A percentile compares a stretch with the other conserved stretches of the same genome.
Conservation (phyloP, 352 stramenopile genomes). For the Phytophthora chlamydospora region DNA sequence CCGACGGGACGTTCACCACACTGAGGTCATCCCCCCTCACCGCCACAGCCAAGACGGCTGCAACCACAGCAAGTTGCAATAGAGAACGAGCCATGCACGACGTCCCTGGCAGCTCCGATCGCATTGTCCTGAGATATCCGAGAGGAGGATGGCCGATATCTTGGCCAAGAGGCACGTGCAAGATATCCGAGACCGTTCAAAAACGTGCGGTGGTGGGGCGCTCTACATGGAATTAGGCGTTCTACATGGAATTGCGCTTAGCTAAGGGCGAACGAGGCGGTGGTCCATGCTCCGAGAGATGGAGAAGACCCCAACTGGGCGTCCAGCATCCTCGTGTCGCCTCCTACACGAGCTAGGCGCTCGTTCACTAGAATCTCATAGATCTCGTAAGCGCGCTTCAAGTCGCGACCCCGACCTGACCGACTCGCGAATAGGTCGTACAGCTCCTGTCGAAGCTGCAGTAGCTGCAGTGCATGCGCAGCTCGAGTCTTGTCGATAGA, state of each 20-base stretch:
- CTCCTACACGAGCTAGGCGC: constrained; percentile 26
- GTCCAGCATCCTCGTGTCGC: constrained; percentile 20
- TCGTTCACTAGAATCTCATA: constrained; percentile 43
- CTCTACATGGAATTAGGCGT: background rate
- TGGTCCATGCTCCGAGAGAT: background rate
- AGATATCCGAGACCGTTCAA: constrained; percentile 24
- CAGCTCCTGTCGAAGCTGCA: constrained; percentile 62
- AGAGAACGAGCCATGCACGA: constrained; percentile 4
- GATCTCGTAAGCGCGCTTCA: constrained; percentile 44
- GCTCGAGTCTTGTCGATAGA: constrained; percentile 21
- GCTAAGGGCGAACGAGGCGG: background rate
- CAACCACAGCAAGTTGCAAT: constrained; percentile 4
- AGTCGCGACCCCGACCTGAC: constrained; percentile 23
- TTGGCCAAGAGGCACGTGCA: constrained; percentile 12
- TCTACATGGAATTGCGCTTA: background rate
- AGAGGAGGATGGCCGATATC: constrained; percentile 2
- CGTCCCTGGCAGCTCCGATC: constrained; percentile 11
- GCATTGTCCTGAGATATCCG: constrained; percentile 9
- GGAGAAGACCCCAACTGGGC: constrained; percentile 1
- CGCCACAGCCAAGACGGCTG: background rate
- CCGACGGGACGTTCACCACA: constrained; percentile 60
- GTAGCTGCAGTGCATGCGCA: constrained; percentile 37
- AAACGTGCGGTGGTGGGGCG: constrained; percentile 15
- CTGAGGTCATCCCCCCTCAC: constrained; percentile 13
- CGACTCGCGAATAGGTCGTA: constrained; percentile 56